Conservation (phyloP, 2,329 filamentous ascomycete species). For the Penicillium glabrum region DNA sequence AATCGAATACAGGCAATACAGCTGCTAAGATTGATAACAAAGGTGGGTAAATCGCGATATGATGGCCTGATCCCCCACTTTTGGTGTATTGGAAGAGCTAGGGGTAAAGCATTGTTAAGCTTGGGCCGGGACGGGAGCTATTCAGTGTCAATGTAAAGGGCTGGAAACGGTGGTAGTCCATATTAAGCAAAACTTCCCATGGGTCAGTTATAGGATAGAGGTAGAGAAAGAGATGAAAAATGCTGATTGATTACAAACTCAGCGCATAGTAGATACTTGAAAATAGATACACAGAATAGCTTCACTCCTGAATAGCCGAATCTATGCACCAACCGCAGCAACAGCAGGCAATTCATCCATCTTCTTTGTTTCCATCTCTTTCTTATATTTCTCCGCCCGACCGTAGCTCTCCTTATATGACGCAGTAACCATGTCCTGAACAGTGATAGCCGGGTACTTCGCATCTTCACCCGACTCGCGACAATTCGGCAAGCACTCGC, state of each 20-base stretch:
- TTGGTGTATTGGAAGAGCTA: background rate
- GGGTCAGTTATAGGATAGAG: background rate
- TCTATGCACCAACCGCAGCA: constrained; percentile 17
- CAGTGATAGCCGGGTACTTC: constrained; percentile 46
- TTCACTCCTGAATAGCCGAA: background rate
- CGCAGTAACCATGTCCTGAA: constrained; percentile 41
- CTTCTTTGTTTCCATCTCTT: constrained; percentile 28
- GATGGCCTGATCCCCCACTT: constrained; percentile 7
- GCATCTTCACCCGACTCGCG: constrained; percentile 33
- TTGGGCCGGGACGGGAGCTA: background rate
- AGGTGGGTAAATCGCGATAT: constrained; percentile 3
- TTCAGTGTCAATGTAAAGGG: background rate
- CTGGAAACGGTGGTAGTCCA: background rate
- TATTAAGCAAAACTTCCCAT: background rate
- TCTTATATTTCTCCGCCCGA: constrained; percentile 43
- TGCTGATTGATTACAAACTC: background rate
- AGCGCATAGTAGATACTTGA: background rate
- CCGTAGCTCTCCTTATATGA: constrained; percentile 48
- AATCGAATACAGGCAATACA: background rate
- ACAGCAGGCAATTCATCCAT: constrained; percentile 2
- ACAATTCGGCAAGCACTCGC: constrained; percentile 46
- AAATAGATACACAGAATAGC: background rate
- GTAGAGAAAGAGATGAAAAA: background rate
- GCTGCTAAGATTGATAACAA: constrained; percentile 6
- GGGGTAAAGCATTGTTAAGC: background rate